Evolutionary conservation across 2,329 filamentous ascomycete species (phyloP).

Genomic region (Sporothrix pseudoabietina): DNA sequence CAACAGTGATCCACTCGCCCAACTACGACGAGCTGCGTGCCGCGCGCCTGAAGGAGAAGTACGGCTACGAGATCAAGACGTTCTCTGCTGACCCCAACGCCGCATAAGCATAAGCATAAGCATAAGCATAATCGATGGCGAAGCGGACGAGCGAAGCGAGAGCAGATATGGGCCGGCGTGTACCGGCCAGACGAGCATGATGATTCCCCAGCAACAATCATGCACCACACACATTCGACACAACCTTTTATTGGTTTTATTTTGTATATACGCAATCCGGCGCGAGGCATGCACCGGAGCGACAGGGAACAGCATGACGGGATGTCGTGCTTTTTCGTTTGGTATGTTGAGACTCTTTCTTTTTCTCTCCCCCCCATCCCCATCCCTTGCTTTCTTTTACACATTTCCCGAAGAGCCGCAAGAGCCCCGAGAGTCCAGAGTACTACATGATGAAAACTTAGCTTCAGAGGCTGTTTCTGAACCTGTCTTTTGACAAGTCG

Average conservation of each 20-base stretch:
- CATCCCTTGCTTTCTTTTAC: not conserved
- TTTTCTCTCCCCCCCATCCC: not conserved
- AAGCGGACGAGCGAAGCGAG: not conserved
- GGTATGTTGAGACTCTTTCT: slow-evolving; percentile 11
- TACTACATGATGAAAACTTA: slow-evolving; percentile 32
- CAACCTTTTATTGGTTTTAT: slow-evolving; percentile 11
- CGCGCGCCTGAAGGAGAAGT: slow-evolving; percentile 80
- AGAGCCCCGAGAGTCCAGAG: not conserved
- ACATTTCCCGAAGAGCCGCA: not conserved
- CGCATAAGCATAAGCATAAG: not conserved
- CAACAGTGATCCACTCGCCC: slow-evolving; percentile 68
- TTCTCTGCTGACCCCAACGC: slow-evolving; percentile 54
- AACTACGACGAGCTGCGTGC: slow-evolving; percentile 84
- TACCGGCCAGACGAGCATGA: slow-evolving; percentile 5
- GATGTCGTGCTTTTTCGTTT: slow-evolving; percentile 12
- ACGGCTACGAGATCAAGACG: slow-evolving; percentile 80
- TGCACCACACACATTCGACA: slow-evolving; percentile 10
- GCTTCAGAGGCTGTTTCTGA: slow-evolving; percentile 36
- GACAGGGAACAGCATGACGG: slow-evolving; percentile 15
- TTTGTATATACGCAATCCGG: slow-evolving; percentile 28
- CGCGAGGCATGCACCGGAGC: not conserved
- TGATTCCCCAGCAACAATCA: slow-evolving; percentile 3
- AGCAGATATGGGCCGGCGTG: not conserved
- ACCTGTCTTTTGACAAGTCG: slow-evolving; percentile 13
- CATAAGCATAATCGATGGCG: not conserved